Conservation (phyloP, 192 early-diverging fungal species). For the Backusella luteola region DNA sequence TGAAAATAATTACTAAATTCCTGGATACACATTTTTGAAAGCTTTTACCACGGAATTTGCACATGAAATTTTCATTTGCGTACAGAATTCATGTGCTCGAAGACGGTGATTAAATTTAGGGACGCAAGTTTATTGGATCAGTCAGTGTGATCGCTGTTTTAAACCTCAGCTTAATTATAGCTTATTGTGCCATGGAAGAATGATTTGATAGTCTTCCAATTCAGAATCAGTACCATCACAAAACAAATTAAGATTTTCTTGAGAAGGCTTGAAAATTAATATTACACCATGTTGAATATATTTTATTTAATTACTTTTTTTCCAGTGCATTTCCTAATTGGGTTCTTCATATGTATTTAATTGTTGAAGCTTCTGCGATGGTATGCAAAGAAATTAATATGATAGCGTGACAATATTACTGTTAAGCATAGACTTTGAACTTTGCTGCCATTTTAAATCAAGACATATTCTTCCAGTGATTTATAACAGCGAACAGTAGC, state of each 20-base stretch:
- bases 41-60: background rate
- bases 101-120: background rate
- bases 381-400: background rate
- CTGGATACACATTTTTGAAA: background rate
- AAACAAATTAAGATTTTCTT: background rate
- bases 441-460: background rate
- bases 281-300: background rate
- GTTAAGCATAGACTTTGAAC: background rate
- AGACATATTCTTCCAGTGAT: background rate
- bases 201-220: background rate
- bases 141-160: slow-evolving; percentile 1
- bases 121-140: background rate
- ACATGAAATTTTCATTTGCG: slow-evolving; percentile 1
- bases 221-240: background rate
- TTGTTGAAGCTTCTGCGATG: background rate
- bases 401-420: background rate
- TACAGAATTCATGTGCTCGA: background rate
- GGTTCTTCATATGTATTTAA: background rate
- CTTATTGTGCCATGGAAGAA: background rate
- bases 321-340: background rate
- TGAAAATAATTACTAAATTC: background rate
- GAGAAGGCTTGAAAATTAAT: too few relatives aligned
- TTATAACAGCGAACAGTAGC: background rate
- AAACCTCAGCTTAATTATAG: background rate
- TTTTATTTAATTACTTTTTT: background rate